phyloP scores from a whole-genome alignment of 108 stramenopile genomes.

The Bacterosira constricta region DNA sequence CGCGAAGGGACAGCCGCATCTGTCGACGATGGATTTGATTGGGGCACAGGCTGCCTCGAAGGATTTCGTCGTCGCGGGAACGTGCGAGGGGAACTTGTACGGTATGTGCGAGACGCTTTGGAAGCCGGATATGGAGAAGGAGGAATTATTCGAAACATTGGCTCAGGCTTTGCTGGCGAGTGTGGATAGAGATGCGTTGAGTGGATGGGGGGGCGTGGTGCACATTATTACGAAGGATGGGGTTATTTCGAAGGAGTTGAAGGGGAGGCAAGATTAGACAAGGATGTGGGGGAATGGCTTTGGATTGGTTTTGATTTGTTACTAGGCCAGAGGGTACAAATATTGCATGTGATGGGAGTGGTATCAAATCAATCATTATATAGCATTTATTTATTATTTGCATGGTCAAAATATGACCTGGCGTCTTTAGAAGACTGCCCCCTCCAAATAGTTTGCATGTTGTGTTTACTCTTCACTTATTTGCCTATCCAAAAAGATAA shows the following conservation, averaged over 20 bases:
- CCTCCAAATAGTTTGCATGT: not conserved
- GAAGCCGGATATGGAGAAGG: constrained; percentile 93
- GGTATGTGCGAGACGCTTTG: constrained; percentile 99
- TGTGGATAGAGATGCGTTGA: constrained; percentile 97
- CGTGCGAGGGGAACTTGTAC: constrained; percentile 96
- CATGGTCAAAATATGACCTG: too few species aligned
- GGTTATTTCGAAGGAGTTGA: constrained; percentile 84
- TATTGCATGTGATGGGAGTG: not conserved
- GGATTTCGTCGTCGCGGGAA: constrained; percentile 98
- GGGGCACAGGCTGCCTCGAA: constrained; percentile 89
- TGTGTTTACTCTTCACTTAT: not conserved
- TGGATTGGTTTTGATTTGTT: constrained; percentile 5
- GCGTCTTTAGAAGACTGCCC: too few species aligned
- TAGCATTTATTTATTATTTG: not conserved
- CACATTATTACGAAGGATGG: constrained; percentile 95
- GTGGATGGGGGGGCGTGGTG: constrained; percentile 99
- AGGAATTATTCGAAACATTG: constrained; percentile 97
- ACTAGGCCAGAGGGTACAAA: not conserved
- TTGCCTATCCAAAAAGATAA: not conserved
- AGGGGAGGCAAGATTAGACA: constrained; percentile 89
- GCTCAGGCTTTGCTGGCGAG: constrained; percentile 94
- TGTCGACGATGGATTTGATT: constrained; percentile 96
- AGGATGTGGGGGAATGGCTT: not conserved
- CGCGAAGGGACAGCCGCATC: constrained; percentile 85
- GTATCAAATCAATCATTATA: not conserved